These are phyloP conservation scores for Candida xiaguanensis DNA, from an alignment of 805 yeast genomes.

Conservation along the genomic window DNA sequence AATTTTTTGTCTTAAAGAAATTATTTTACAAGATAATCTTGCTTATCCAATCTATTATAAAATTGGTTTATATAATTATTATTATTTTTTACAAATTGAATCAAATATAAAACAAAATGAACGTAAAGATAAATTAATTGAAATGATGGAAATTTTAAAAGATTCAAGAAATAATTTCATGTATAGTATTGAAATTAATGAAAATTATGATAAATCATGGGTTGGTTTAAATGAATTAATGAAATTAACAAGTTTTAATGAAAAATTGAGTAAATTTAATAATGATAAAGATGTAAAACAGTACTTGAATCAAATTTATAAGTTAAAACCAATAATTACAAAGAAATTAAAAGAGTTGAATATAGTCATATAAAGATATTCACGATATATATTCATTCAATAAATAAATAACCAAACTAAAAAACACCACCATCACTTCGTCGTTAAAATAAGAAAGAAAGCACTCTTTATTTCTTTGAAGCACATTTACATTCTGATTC, in stretches of 20 bases:
- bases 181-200: slow-evolving; percentile 75
- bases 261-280: slow-evolving; percentile 16
- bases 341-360: slow-evolving; percentile 17
- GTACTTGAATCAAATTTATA: slow-evolving; percentile 20
- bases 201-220: slow-evolving; percentile 71
- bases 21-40: slow-evolving; percentile 61
- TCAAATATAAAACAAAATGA: slow-evolving; percentile 8
- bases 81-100: slow-evolving; percentile 23
- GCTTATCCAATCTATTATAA: slow-evolving; percentile 65
- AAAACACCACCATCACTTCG: background rate
- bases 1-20: slow-evolving; percentile 65
- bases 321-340: slow-evolving; percentile 18
- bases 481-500: slow-evolving; percentile 14
- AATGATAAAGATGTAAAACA: slow-evolving; percentile 18
- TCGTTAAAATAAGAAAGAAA: no score
- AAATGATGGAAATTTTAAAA: slow-evolving; percentile 19
- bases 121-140: slow-evolving; percentile 29
- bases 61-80: slow-evolving; percentile 46
- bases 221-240: slow-evolving; percentile 49
- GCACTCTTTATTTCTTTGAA: slow-evolving; percentile 9
- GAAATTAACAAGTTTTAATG: slow-evolving; percentile 14
- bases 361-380: slow-evolving; percentile 1
- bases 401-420: no score
- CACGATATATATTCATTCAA: no score
- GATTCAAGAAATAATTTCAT: slow-evolving; percentile 48